These are phyloP conservation scores for Coemansia sp. DNA, from an alignment of 371 early-diverging fungal species.

Conservation along the genomic window DNA sequence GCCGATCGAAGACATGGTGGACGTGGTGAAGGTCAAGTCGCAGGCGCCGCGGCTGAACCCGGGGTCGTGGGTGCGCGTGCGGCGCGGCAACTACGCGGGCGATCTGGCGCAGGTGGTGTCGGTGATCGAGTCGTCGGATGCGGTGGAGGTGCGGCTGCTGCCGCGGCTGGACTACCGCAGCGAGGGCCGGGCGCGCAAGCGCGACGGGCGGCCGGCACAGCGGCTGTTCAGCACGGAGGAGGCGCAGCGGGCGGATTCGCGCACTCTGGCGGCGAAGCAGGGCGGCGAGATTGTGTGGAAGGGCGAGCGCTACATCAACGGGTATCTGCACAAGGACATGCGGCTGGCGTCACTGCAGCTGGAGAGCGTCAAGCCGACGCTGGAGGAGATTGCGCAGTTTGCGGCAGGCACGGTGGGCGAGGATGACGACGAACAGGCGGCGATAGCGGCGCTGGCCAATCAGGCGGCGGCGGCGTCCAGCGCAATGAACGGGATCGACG, in stretches of 20 bases:
- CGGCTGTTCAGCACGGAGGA: slow-evolving; percentile 69
- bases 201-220: slow-evolving; percentile 57
- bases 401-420: slow-evolving; percentile 64
- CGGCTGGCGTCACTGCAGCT: slow-evolving; percentile 72
- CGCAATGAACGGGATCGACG: slow-evolving; percentile 35
- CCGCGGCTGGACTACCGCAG: slow-evolving; percentile 71
- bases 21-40: slow-evolving; percentile 79
- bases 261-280: slow-evolving; percentile 33
- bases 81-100: slow-evolving; percentile 93
- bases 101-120: slow-evolving; percentile 93
- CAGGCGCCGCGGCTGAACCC: slow-evolving; percentile 60
- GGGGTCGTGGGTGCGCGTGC: slow-evolving; percentile 91
- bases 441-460: slow-evolving; percentile 56
- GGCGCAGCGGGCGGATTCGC: slow-evolving; percentile 40
- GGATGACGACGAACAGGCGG: slow-evolving; percentile 60
- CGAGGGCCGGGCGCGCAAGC: slow-evolving; percentile 29
- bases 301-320: slow-evolving; percentile 81
- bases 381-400: slow-evolving; percentile 92
- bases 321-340: slow-evolving; percentile 88
- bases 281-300: slow-evolving; percentile 62
- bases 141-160: slow-evolving; percentile 80
- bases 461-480: slow-evolving; percentile 55
- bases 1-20: slow-evolving; percentile 95
- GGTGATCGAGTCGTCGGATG: slow-evolving; percentile 76
- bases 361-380: slow-evolving; percentile 82